These are phyloP conservation scores for Saitozyma sp. DNA, from an alignment of 768 basidiomycete genomes.

Conservation along the genomic window DNA sequence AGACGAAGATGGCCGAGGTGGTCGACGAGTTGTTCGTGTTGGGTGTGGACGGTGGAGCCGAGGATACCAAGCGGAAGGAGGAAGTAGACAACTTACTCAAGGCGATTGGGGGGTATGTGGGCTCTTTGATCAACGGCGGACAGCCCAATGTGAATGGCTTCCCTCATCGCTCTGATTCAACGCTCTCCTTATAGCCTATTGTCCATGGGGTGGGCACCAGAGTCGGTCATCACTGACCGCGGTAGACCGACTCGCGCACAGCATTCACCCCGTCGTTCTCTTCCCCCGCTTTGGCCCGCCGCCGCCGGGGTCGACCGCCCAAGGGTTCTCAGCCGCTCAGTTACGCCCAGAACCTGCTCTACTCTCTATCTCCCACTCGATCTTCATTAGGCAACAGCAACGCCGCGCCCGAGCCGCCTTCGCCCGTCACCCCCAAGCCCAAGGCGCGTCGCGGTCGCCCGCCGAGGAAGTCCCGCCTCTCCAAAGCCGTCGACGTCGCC, in stretches of 20 bases:
- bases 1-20: constrained; percentile 18
- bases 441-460: background rate
- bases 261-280: constrained; percentile 23
- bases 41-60: constrained; percentile 9
- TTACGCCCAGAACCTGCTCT: constrained; percentile 14
- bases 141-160: constrained; percentile 12
- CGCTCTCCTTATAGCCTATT: background rate
- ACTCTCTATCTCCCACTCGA: constrained; percentile 23
- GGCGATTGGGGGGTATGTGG: constrained; percentile 29
- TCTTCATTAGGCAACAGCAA: constrained; percentile 4
- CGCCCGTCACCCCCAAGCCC: background rate
- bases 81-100: constrained; percentile 21
- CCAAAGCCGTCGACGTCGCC: background rate
- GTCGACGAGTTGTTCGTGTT: constrained; percentile 23
- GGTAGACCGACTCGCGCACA: background rate
- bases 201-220: background rate
- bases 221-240: background rate
- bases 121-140: constrained; percentile 20
- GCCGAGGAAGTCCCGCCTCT: background rate
- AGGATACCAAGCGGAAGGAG: constrained; percentile 15
- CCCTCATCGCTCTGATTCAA: background rate
- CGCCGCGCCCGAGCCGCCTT: background rate
- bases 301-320: constrained; percentile 40
- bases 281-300: constrained; percentile 37
- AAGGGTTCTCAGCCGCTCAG: constrained; percentile 16